Evolutionary conservation across 2,329 filamentous ascomycete genomes (phyloP), one percentile per base, ranked within the genome.

Genomic region (Pseudogymnoascus sp.): DNA sequence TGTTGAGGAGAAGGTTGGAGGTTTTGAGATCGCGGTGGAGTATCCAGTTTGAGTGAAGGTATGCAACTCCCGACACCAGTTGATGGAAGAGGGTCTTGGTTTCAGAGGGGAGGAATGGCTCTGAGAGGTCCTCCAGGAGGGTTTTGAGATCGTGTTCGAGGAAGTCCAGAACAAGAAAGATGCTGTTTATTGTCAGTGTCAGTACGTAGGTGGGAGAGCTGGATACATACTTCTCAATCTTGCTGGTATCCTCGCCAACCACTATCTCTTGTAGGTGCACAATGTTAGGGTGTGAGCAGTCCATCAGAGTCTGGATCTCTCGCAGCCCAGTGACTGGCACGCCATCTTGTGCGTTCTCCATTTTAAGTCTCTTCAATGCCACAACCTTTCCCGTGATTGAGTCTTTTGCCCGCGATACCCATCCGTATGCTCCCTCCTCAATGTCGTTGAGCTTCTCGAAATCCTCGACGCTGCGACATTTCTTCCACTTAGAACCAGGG

Each of bases 151-250:
- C 94, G 79, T 99, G 94, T 78, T 97, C 93, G 69, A 97, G 81
- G 75, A 97, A 99, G 72, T 97, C 92, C 81, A 99, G 93, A 65
- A 97, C 94, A 62, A 99, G 85, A 74, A 91, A 95, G 66, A 97
- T 88, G 76, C 87, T 91, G 73, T 74, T 65, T 69, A 68, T 63
- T 58, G 65, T 62, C 66, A 61, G 67, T 63, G 66, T 66, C 63
- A 68, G 65, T 8, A 37, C 14, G 30, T 50, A 9, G 2, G 16
- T 30, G 22, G 28, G 14, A 16, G 22, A 59, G 39, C n/a, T 59
- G 35, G 9, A 47, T 22, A 64, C 66, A 63, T 74, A 83, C 81
- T 79, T 83, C 69, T 84, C 81, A 65, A 81, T 78, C 68, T 75
- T 78, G 43, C 74, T 74, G 47, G 75, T 75, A 63, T 83, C 77